Evolutionary conservation across 139 green algal genomes (phyloP), one percentile per base, ranked within the genome.

Genomic region (Chlorella sorokiniana): DNA sequence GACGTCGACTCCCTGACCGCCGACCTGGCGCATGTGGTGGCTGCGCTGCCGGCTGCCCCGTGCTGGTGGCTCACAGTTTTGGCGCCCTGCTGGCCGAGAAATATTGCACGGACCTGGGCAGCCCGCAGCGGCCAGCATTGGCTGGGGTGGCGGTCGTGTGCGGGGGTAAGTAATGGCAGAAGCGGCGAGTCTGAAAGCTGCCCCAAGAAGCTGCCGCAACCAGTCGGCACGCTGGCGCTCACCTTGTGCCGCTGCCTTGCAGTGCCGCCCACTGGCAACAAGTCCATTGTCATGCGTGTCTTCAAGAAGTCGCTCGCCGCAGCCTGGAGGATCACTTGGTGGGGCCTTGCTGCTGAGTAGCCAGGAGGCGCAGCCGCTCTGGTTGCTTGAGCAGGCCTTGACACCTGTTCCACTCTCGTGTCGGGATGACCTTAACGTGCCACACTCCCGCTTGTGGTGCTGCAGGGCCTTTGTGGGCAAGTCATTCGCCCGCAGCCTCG

Each of bases 41-140:
- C 54, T 1, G 56, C 78, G 23, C 44, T 95, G 41, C 67, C 81
- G 0, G 9, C n/a, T 2, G 77, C 90, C 5, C 95, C 95, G 87
- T 98, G 3, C 41, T 98, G 10, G 71, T 97, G 7, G 89, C 86
- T 5, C 95, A 98, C 79, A 94, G 86, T 27, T 97, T 98, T 79
- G 94, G 92, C 0, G 95, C 93, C 14, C 74, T 98, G 27, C 85
- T 96, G 16, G 81, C 90, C 41, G 93, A 98, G 81, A 88, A 91
- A 85, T 98, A 69, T 44, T 61, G 22, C 54, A 41, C 29, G 27
- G 38, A 77, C 25, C 10, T 54, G 23, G 73, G 71, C 25, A 33
- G 69, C 4, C 1, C 44, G n/a, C 29, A 9, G 45, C 48, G 45
- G 54, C 81, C 86, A 29, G 29, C 69, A 29, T 54, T 93, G 33